phyloP scores from a whole-genome alignment of 1,284 basidiomycete species.

The Termitomyces sp. region DNA sequence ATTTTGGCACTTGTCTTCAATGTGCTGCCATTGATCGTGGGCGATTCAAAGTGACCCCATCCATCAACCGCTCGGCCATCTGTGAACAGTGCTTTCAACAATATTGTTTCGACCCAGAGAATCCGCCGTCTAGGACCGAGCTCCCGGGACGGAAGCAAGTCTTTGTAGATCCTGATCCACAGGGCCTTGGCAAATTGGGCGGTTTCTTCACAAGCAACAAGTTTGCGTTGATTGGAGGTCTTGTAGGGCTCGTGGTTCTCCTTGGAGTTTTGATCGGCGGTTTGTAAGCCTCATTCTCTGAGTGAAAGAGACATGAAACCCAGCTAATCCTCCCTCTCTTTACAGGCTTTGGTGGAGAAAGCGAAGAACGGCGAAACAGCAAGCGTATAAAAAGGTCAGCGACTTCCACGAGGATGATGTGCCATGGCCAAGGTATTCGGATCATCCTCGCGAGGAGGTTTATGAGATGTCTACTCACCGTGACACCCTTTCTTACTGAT shows the following conservation, averaged over 20 bases:
- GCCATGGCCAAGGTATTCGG: slow-evolving; percentile 16
- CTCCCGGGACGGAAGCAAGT: slow-evolving; percentile 40
- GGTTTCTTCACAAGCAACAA: slow-evolving; percentile 38
- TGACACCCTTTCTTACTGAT: neutral
- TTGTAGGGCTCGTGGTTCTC: slow-evolving; percentile 34
- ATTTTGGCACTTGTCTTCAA: slow-evolving; percentile 51
- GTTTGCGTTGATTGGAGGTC: slow-evolving; percentile 38
- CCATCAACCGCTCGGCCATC: slow-evolving; percentile 37
- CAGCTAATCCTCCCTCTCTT: neutral
- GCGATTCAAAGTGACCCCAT: slow-evolving; percentile 32
- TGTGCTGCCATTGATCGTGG: slow-evolving; percentile 54
- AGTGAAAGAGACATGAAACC: neutral
- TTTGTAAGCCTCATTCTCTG: slow-evolving; percentile 31
- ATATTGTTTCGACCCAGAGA: slow-evolving; percentile 49
- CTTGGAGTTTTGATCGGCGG: slow-evolving; percentile 33
- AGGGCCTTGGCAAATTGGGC: slow-evolving; percentile 33
- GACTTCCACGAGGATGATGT: slow-evolving; percentile 26
- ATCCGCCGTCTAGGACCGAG: slow-evolving; percentile 38
- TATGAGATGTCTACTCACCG: neutral
- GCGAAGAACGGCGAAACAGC: slow-evolving; percentile 21
- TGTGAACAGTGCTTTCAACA: slow-evolving; percentile 48
- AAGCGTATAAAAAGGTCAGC: slow-evolving; percentile 26
- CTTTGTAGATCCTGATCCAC: slow-evolving; percentile 49
- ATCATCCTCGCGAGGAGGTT: slow-evolving; percentile 2
- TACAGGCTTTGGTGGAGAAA: slow-evolving; percentile 35